Evolutionary conservation across 2,329 filamentous ascomycete genomes (phyloP).

Genomic region (Sporothrix euskadiensis): DNA sequence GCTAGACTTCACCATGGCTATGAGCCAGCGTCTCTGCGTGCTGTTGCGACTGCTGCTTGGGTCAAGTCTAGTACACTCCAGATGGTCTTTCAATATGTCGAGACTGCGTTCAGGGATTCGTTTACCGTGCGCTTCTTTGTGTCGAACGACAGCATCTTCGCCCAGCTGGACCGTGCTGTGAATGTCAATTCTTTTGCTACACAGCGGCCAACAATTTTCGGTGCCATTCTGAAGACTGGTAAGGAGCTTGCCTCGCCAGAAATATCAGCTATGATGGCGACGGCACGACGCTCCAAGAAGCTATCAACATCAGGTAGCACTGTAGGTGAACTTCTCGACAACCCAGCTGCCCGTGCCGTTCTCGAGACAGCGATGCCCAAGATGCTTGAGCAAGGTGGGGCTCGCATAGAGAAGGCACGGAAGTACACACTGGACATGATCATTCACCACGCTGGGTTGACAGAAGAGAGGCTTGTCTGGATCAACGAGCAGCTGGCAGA

Average conservation of each 20-base stretch:
- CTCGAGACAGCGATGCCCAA: neutral
- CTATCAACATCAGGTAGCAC: neutral
- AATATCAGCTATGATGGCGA: neutral
- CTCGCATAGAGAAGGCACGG: neutral
- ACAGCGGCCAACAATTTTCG: neutral
- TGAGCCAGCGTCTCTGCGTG: neutral
- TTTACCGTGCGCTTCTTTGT: neutral
- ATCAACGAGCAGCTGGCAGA: neutral
- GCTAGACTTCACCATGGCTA: neutral
- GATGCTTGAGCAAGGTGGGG: neutral
- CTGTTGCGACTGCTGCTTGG: neutral
- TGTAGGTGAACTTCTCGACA: neutral
- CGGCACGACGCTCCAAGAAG: neutral
- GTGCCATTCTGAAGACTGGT: neutral
- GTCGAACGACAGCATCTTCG: neutral
- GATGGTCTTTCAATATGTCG: neutral
- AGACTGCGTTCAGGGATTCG: neutral
- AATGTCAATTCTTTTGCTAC: slow-evolving; percentile 3
- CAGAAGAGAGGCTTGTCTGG: neutral
- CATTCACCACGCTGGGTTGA: neutral
- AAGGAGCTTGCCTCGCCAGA: neutral
- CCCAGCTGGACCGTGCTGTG: neutral
- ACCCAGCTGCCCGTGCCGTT: neutral
- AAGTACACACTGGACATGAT: neutral
- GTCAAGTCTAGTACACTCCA: neutral